A percentile compares a stretch with the other conserved stretches of the same genome.
phyloP scores from a whole-genome alignment of 495 filamentous ascomycete species.

The Achaetomiella virescens region DNA sequence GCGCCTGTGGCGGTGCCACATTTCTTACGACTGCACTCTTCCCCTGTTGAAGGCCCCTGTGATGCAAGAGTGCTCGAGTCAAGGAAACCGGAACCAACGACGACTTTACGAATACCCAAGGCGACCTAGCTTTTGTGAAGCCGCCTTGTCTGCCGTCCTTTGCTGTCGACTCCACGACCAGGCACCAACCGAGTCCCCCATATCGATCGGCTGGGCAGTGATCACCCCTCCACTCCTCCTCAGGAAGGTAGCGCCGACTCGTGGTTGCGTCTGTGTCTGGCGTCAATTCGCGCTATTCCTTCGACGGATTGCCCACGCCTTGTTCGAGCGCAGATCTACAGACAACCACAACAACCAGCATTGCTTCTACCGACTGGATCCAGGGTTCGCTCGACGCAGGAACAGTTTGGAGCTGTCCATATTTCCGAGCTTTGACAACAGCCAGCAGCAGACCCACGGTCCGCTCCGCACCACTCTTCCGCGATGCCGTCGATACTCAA shows the following conservation, averaged over 20 bases:
- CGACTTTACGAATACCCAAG: not conserved
- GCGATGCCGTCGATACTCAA: slow-evolving; percentile 82
- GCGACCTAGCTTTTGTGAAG: not conserved
- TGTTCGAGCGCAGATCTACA: not conserved
- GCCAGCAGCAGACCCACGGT: not conserved
- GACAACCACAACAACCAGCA: not conserved
- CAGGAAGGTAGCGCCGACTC: not conserved
- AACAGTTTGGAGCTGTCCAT: not conserved
- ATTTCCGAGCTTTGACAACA: not conserved
- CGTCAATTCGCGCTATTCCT: slow-evolving; percentile 1
- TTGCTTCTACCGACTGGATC: not conserved
- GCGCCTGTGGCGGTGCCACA: slow-evolving; percentile 4
- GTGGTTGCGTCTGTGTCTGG: not conserved
- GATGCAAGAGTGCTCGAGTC: not conserved
- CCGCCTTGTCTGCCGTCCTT: not conserved
- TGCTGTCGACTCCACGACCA: not conserved
- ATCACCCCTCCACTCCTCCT: not conserved
- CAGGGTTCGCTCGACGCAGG: not conserved
- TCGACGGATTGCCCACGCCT: too few relatives aligned
- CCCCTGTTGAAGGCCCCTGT: too few relatives aligned
- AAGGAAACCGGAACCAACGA: not conserved
- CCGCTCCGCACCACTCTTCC: slow-evolving; percentile 10
- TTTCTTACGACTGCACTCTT: too few relatives aligned
- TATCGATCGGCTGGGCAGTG: not conserved
- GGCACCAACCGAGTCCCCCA: not conserved